phyloP scores from a whole-genome alignment of 192 early-diverging fungal species.

The Coemansia sp. region DNA sequence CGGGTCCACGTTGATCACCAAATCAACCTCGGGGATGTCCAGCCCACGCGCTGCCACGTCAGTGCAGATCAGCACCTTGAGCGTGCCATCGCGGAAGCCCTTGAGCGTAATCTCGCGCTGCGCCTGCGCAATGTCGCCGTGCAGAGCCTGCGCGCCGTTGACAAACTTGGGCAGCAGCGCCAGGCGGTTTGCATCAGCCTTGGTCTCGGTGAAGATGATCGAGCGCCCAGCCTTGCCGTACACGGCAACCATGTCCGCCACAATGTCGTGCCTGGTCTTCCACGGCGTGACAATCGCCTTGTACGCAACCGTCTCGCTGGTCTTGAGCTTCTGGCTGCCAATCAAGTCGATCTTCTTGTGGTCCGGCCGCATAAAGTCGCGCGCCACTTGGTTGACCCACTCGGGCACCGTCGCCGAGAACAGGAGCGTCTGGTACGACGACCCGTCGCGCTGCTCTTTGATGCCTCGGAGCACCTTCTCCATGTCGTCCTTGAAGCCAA shows the following conservation, averaged over 20 bases:
- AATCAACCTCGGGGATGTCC: slow-evolving; percentile 94
- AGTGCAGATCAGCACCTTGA: slow-evolving; percentile 87
- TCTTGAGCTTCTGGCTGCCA: slow-evolving; percentile 83
- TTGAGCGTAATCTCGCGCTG: slow-evolving; percentile 92
- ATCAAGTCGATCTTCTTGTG: slow-evolving; percentile 81
- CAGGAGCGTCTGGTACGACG: slow-evolving; percentile 78
- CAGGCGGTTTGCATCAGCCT: slow-evolving; percentile 81
- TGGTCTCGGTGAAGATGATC: slow-evolving; percentile 95
- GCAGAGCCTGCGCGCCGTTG: slow-evolving; percentile 87
- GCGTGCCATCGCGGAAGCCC: slow-evolving; percentile 89
- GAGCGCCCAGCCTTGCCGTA: slow-evolving; percentile 81
- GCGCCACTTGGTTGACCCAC: slow-evolving; percentile 69
- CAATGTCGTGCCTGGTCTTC: slow-evolving; percentile 84
- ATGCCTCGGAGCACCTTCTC: slow-evolving; percentile 85
- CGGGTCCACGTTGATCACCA: slow-evolving; percentile 95
- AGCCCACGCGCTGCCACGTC: slow-evolving; percentile 95
- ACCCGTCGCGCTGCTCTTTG: slow-evolving; percentile 68
- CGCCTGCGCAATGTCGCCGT: slow-evolving; percentile 79
- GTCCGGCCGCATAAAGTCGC: slow-evolving; percentile 62
- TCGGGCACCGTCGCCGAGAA: slow-evolving; percentile 93
- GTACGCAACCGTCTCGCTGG: slow-evolving; percentile 83
- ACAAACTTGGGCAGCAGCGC: slow-evolving; percentile 74
- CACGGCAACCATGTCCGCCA: slow-evolving; percentile 90
- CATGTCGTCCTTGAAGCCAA: slow-evolving; percentile 92
- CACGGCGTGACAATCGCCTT: slow-evolving; percentile 82